Evolutionary conservation across 2,329 filamentous ascomycete genomes (phyloP).

Genomic region (Colletotrichum sidae): DNA sequence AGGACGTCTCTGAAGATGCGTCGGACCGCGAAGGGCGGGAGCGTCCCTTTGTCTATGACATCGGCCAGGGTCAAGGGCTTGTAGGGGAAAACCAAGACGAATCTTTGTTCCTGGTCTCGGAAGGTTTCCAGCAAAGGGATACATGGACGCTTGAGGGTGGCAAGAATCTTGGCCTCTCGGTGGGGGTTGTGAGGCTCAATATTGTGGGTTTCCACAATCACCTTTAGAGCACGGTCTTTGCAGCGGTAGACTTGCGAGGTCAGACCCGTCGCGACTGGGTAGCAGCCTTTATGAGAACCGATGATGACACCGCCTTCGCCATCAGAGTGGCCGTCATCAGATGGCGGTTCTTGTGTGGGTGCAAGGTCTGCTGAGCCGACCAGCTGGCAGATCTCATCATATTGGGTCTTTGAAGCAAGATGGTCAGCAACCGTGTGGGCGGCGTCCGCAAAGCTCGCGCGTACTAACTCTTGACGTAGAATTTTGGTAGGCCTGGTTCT

Average conservation of each 20-base stretch:
- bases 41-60: slow-evolving; percentile 66
- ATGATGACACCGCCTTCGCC: slow-evolving; percentile 57
- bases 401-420: slow-evolving; percentile 41
- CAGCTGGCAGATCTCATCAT: slow-evolving; percentile 55
- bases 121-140: slow-evolving; percentile 81
- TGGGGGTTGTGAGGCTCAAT: slow-evolving; percentile 85
- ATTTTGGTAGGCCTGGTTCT: slow-evolving; percentile 37
- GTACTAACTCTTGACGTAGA: slow-evolving; percentile 30
- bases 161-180: slow-evolving; percentile 82
- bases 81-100: slow-evolving; percentile 89
- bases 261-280: slow-evolving; percentile 72
- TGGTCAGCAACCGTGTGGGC: too few species aligned
- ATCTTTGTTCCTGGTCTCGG: slow-evolving; percentile 74
- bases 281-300: slow-evolving; percentile 65
- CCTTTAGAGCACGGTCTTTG: slow-evolving; percentile 77
- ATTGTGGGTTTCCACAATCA: slow-evolving; percentile 80
- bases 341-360: slow-evolving; percentile 5
- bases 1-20: slow-evolving; percentile 75
- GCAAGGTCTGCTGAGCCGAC: slow-evolving; percentile 35
- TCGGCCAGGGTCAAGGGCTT: slow-evolving; percentile 78
- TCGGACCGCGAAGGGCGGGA: slow-evolving; percentile 48
- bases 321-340: slow-evolving; percentile 20
- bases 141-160: slow-evolving; percentile 63
- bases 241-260: slow-evolving; percentile 88
- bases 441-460: neutral